Base-by-base conservation (phyloP, 2,329 filamentous ascomycete genomes). In the Apiospora arundinis region DNA sequence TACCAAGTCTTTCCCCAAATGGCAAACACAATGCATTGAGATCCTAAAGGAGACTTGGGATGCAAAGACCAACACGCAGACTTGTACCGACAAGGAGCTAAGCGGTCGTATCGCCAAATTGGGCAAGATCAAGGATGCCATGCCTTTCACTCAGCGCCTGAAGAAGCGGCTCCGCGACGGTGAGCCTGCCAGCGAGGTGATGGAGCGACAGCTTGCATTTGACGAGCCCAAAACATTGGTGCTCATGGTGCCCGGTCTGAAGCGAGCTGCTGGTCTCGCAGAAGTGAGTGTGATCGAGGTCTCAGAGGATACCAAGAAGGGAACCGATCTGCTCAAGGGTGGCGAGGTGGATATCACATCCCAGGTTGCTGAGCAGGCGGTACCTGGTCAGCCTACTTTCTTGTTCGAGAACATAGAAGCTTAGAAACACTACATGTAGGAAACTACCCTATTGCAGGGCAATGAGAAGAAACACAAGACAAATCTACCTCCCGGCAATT, bases 121-220 rank as follows among this genome's bases (percentile, higher is more conserved):
- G 79, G 91, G 91, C 60, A 93, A 97, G 83, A 94, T 95, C 88
- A 99, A 98, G 90, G 96, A 97, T 85, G 95, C 95, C 2, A 98
- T 98, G 95, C 96, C 96, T 0, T 98, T 98, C 79, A 92, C 98
- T 68, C 95, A 98, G 84, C 84, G 82, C 8, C 85, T 98, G 72
- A 98, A 98, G 91, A 93, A 90, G 82, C 90, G 93, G 69, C 88
- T 99, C 70, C 87, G 94, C 71, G 86, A 87, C 68, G 92, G 93
- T 73, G 90, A 95, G 82, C 83, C 86, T 18, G 84, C 90, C 1
- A 85, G 88, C 32, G 86, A 84, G 2, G 94, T 98, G 12, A 91
- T 98, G 78, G 91, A 95, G 79, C 89, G 95, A 75, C 94, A 95
- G 83, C 86, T 99, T 73, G 88, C 90, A 0, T 99, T 98, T 81